Percentiles rank a stretch among this genome's conserved stretches.
phyloP scores from a whole-genome alignment of 2,329 filamentous ascomycete genomes.

The Fusarium sambucinum region DNA sequence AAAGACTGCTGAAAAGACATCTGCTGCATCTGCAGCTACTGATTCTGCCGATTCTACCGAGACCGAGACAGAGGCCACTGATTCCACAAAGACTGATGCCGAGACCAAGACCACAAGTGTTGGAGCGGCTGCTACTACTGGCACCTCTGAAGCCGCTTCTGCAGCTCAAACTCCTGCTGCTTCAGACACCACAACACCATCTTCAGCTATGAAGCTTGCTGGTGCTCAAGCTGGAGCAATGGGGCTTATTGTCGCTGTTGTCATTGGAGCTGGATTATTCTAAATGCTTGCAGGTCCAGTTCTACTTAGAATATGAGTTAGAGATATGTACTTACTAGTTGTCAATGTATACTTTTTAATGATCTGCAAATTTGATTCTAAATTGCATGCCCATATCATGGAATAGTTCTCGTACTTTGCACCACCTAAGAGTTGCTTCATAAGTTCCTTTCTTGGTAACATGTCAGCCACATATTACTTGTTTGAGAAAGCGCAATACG shows the following conservation, averaged over 20 bases:
- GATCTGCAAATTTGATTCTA: neutral
- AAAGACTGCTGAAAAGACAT: conserved; percentile 11
- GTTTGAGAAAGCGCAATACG: neutral
- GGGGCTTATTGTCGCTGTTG: neutral
- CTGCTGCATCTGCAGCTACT: neutral
- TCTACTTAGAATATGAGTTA: neutral
- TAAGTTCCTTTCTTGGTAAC: too few species aligned
- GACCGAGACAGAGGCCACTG: neutral
- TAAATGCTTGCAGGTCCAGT: neutral
- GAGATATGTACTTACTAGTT: neutral
- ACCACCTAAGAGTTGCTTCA: too few species aligned
- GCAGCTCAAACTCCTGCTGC: neutral
- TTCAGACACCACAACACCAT: neutral
- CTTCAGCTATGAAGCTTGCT: conserved; percentile 7
- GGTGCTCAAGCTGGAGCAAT: neutral
- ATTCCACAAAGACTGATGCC: neutral
- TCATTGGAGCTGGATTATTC: neutral
- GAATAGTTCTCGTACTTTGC: neutral
- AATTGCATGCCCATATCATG: neutral
- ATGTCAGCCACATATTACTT: neutral
- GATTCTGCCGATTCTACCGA: conserved; percentile 5
- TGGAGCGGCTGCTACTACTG: neutral
- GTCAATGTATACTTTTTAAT: neutral
- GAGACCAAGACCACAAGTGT: neutral
- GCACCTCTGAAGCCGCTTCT: neutral